Percentiles rank a stretch among this genome's conserved stretches.
Evolutionary conservation across 1,284 basidiomycete genomes (phyloP).

Genomic region (Tylopilus microsporus): DNA sequence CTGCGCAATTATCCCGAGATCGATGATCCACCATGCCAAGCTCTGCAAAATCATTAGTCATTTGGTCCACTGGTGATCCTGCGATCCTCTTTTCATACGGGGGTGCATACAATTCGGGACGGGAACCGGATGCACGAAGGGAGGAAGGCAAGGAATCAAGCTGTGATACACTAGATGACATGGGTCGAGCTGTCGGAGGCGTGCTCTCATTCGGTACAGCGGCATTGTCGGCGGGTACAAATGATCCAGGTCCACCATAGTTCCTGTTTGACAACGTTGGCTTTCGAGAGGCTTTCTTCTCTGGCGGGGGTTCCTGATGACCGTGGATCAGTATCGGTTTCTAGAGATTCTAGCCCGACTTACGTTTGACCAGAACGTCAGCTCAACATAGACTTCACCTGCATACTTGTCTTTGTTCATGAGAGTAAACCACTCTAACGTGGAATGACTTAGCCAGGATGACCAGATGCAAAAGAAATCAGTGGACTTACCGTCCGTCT

Average conservation of each 20-base stretch:
- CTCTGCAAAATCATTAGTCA: constrained; percentile 62
- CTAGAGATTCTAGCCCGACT: constrained; percentile 33
- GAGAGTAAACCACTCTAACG: constrained; percentile 88
- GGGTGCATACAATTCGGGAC: constrained; percentile 68
- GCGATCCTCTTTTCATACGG: constrained; percentile 54
- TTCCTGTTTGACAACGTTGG: constrained; percentile 49
- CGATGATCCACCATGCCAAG: constrained; percentile 50
- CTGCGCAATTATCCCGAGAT: constrained; percentile 61
- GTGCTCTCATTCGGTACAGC: constrained; percentile 25
- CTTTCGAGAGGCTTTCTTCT: constrained; percentile 58
- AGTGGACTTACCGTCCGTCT: constrained; percentile 80
- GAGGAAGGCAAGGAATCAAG: constrained; percentile 55
- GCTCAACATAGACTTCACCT: constrained; percentile 89
- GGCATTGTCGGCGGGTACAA: constrained; percentile 52
- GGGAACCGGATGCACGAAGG: constrained; percentile 55
- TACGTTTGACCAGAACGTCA: constrained; percentile 95
- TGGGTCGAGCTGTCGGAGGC: constrained; percentile 29
- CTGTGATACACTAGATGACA: constrained; percentile 39
- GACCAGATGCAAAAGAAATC: not conserved
- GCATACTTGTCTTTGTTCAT: constrained; percentile 87
- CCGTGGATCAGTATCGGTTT: constrained; percentile 7
- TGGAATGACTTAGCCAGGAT: constrained; percentile 8
- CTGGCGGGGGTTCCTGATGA: constrained; percentile 64
- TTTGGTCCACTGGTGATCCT: constrained; percentile 42
- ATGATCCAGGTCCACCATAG: constrained; percentile 73